Percentiles rank a stretch among this genome's conserved stretches.
These are phyloP conservation scores for Volvariella volvacea DNA, from an alignment of 1,284 basidiomycete genomes.

Conservation along the genomic window DNA sequence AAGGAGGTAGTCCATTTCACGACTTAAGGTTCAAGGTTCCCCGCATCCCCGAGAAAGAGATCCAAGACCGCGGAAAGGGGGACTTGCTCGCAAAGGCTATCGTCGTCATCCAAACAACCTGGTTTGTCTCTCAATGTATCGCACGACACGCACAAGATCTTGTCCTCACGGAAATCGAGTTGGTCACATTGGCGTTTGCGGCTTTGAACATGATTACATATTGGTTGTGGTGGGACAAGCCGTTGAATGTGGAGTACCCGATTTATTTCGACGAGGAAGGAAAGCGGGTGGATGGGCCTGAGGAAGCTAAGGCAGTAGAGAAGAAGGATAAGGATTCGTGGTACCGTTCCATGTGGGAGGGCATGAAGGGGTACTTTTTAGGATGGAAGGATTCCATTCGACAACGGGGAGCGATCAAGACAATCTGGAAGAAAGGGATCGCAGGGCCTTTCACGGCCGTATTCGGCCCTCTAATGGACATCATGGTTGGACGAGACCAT, in stretches of 20 bases:
- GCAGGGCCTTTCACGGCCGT: no score
- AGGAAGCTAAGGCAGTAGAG: no score
- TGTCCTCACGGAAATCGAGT: conserved; percentile 17
- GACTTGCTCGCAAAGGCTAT: conserved; percentile 18
- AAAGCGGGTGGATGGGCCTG: no score
- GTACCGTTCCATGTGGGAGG: no score
- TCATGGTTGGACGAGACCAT: no score
- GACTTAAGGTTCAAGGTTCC: conserved; percentile 15
- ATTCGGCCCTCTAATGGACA: no score
- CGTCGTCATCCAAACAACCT: conserved; percentile 14
- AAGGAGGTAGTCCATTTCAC: background rate
- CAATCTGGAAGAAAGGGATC: no score
- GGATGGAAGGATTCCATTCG: no score
- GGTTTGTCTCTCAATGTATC: conserved; percentile 15
- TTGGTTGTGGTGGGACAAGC: conserved; percentile 23
- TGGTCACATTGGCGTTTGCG: conserved; percentile 16
- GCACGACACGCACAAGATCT: conserved; percentile 8
- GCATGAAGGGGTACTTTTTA: no score
- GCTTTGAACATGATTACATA: conserved; percentile 12
- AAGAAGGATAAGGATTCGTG: no score
- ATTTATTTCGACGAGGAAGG: background rate
- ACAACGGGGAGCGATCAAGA: no score
- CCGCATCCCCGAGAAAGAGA: conserved; percentile 17
- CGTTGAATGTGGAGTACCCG: conserved; percentile 15
- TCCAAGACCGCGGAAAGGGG: conserved; percentile 6